Conservation (phyloP, 345 rosid genomes). For the Dipteronia dyeriana region DNA sequence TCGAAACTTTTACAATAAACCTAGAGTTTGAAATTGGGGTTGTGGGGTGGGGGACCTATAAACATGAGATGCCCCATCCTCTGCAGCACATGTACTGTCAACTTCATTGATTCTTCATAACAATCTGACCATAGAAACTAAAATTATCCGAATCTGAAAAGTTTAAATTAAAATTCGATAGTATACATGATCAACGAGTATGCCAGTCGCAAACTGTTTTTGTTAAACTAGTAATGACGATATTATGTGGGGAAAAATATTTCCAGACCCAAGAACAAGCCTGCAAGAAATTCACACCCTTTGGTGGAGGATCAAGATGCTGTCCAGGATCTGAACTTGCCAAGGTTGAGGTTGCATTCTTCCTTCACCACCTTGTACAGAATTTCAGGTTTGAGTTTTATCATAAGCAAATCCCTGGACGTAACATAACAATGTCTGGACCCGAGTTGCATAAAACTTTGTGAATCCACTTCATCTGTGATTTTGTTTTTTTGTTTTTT, state of each 20-base stretch:
- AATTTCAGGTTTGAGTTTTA: conserved; percentile 40
- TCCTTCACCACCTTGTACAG: conserved; percentile 61
- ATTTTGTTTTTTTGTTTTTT: too few relatives aligned
- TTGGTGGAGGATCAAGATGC: conserved; percentile 63
- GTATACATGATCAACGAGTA: too few relatives aligned
- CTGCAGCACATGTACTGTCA: background rate
- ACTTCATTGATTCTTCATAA: background rate
- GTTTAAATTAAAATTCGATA: too few relatives aligned
- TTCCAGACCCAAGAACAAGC: conserved; percentile 44
- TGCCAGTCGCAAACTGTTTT: too few relatives aligned
- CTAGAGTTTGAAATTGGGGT: background rate
- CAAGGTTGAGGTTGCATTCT: conserved; percentile 59
- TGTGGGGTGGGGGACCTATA: background rate
- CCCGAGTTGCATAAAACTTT: too few relatives aligned
- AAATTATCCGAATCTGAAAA: background rate
- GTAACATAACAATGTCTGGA: too few relatives aligned
- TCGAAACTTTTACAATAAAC: too few relatives aligned
- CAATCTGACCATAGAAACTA: background rate
- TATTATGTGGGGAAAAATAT: too few relatives aligned
- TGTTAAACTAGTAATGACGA: too few relatives aligned
- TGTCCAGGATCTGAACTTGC: conserved; percentile 71
- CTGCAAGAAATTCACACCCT: conserved; percentile 58
- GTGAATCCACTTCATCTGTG: too few relatives aligned
- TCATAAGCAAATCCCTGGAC: too few relatives aligned
- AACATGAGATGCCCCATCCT: background rate